Evolutionary conservation across 2,329 filamentous ascomycete genomes (phyloP), one percentile per base, ranked within the genome.

Genomic region (Colletotrichum phormii): DNA sequence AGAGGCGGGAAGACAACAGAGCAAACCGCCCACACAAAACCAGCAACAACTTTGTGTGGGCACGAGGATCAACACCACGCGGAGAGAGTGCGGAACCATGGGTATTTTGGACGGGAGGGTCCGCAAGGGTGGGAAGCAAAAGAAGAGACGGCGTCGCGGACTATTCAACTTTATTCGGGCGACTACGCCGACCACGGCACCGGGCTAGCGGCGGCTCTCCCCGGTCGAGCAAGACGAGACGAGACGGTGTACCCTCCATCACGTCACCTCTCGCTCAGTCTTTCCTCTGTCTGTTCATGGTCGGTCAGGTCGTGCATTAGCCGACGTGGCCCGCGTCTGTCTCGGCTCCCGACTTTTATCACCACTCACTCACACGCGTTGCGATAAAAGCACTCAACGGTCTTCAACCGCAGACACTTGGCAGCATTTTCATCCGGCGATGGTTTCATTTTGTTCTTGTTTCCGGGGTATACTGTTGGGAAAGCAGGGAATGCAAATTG

Each of bases 111-210:
- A 33, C 64, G 69, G 69, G 53, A 67, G 15, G 49, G 46, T 57
- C 68, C 68, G 68, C 49, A 31, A 18, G 49, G 33, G 42, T 49
- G 18, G 18, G 26, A 35, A 22, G 12, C 12, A 64, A 18, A 24
- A 29, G 13, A 8, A 57, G 13, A 5, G 57, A 62, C 58, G 64
- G 69, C 42, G 51, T 51, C 24, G 53, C 37, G 53, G 58, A 64
- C 51, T 58, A 63, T 13, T 51, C 64, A 59, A 68, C 69, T 29
- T 53, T 63, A 35, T 68, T 67, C 57, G 58, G 58, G 64, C 37
- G 53, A 49, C 29, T 67, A 37, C 58, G 22, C 64, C 29, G 29
- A 64, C 35, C 51, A 54, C 31, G 49, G 49, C 35, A 13, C 60
- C 46, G 46, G 42, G 46, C n/a, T 35, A 53, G 33, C 37, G 29